Base-by-base conservation (phyloP, 768 basidiomycete genomes). In the Termitomyces sp. region DNA sequence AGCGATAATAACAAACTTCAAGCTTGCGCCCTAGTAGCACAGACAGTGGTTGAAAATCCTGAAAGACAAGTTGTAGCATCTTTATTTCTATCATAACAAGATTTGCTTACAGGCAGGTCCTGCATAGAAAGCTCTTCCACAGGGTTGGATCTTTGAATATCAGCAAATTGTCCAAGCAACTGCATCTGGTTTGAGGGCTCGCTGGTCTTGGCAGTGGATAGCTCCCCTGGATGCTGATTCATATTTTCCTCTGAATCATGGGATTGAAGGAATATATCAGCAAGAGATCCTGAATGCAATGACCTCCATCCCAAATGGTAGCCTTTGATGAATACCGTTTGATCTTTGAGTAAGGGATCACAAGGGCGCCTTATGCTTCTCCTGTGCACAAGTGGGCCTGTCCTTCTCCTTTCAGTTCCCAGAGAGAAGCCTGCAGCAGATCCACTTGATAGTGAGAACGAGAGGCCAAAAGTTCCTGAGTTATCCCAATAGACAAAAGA, bases 281-380 rank as follows among this genome's bases (percentile, higher is more conserved):
- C 24, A n/a, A 39, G 37, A 18, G 45, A 46, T n/a, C n/a, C n/a
- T 3, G 8, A 3, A 18, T 46, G 30, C 8, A 26, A 30, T 4
- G 13, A 12, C 4, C 26, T 6, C 49, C 12, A 32, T 20, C 58
- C 58, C 24, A 59, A 40, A 26, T 40, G 53, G 20, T 33, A 49
- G 9, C 44, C 53, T 37, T 42, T 59, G 24, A 59, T 20, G 36
- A 59, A 59, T 30, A 55, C 58, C 1, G 58, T 59, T 5, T 55
- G 53, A 24, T 59, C 24, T 14, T 55, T 50, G 2, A 24, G 24
- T 18, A 34, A 27, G 6, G 45, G 26, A 34, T 37, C 36, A 20
- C 30, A 24, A 13, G 48, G 20, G 24, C 48, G 55, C 20, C 20
- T 3, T 33, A 7, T n/a, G 20, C 55, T 57, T 44, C 55, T 42